Evolutionary conservation across 164 flowering plant species (phyloP), one percentile per base, ranked within the genome.

Genomic region (Dillenia suffruticosa): DNA sequence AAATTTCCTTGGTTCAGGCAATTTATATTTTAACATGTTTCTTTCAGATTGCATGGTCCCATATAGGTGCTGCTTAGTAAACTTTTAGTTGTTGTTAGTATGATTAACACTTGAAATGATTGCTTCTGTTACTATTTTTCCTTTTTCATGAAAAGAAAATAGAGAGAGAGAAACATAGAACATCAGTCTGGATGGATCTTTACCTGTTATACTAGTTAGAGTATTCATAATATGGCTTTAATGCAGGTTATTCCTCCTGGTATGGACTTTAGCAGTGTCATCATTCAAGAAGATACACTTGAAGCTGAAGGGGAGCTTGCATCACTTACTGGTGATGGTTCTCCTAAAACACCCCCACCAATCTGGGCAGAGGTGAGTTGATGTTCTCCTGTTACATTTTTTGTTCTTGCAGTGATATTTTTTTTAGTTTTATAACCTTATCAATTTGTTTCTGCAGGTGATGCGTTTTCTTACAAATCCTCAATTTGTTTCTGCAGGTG

Each of bases 241-340:
- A 32, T 65, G 10, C 82, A 92, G 98, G 98, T 93, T 17, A 93
- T 93, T 71, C 90, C 98, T 71, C 98, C 98, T 58, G 98, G 98
- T 9, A 93, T 93, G 98, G 98, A 93, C 69, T 93, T 93, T 74
- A 84, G 92, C 77, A 87, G 63, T 64, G 93, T 93, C 49, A 82
- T 71, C 16, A 79, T 65, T 64, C 94, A 85, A 64, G 97, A 88
- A 68, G 94, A 88, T 44, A 49, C 76, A 26, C 70, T 75, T 56
- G 98, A 92, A 49, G 71, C 61, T 16, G 97, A 92, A 70, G 96
- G 96, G 2, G 97, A 93, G 32, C 79, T 92, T n/a, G 44, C 77
- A 16, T 22, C 87, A 14, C 79, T 83, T 57, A 75, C 64, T 15
- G 73, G 75, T 63, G 12, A 64, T 44, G 98, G 88, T 26, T 86